Conservation (phyloP, 228 moss, liverwort and hornwort genomes). For the Sphagnum fallax region DNA sequence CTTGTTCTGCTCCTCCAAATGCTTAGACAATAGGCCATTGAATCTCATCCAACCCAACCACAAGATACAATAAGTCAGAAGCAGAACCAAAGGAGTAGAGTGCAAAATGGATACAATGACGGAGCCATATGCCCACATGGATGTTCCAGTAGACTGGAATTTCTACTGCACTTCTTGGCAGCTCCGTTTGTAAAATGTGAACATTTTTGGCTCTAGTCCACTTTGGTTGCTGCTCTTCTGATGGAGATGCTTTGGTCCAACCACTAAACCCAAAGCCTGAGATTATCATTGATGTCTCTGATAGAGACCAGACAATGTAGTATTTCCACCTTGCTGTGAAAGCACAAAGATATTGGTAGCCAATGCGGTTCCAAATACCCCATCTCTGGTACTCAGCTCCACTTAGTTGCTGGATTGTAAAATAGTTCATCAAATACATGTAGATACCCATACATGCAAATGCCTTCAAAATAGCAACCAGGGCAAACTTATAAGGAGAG, state of each 20-base stretch:
- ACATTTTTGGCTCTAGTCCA: constrained; percentile 58
- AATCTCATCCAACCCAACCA: too few relatives aligned
- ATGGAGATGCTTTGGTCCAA: constrained; percentile 20
- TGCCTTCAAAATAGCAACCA: constrained; percentile 19
- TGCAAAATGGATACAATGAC: constrained; percentile 31
- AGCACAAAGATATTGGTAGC: constrained; percentile 39
- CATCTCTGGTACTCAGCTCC: constrained; percentile 11
- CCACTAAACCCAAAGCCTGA: constrained; percentile 66
- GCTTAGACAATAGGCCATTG: too few relatives aligned
- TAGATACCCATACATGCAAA: constrained; percentile 34
- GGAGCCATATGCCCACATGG: constrained; percentile 60
- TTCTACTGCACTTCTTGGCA: constrained; percentile 45
- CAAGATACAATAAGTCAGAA: too few relatives aligned
- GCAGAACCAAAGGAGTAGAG: not conserved
- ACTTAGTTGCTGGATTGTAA: constrained; percentile 14
- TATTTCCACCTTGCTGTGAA: constrained; percentile 54
- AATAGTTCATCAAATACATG: constrained; percentile 27
- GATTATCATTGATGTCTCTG: constrained; percentile 44
- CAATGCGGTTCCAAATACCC: constrained; percentile 35
- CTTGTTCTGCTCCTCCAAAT: too few relatives aligned
- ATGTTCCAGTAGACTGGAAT: constrained; percentile 63
- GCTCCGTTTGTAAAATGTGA: constrained; percentile 41
- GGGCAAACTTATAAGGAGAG: constrained; percentile 11
- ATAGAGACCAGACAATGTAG: constrained; percentile 62
- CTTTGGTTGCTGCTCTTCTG: constrained; percentile 12